These are phyloP conservation scores for Mycena citricolor DNA, from an alignment of 1,284 basidiomycete species.

Conservation along the genomic window DNA sequence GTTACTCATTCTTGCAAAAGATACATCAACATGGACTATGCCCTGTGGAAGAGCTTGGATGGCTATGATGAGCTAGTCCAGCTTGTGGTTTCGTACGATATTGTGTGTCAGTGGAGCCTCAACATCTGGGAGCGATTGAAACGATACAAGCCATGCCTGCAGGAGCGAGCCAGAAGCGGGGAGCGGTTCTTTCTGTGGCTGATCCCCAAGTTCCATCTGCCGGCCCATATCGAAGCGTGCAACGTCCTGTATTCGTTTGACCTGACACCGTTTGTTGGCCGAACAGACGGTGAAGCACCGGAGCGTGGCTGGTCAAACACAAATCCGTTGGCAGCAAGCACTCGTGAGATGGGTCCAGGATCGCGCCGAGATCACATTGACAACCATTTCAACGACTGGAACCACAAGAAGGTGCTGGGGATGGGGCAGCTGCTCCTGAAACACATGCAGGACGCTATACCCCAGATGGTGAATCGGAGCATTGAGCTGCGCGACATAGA, in stretches of 20 bases:
- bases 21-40: constrained; percentile 38
- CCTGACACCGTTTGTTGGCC: constrained; percentile 14
- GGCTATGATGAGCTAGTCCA: constrained; percentile 1
- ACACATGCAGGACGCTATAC: constrained; percentile 4
- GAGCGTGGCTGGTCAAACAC: constrained; percentile 28
- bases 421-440: constrained; percentile 21
- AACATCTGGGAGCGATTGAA: constrained; percentile 20
- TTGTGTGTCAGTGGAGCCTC: constrained; percentile 31
- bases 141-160: too few species aligned
- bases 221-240: constrained; percentile 24
- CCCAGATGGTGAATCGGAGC: neutral
- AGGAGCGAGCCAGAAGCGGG: constrained; percentile 3
- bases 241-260: constrained; percentile 26
- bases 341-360: constrained; percentile 31
- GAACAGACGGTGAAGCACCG: constrained; percentile 29
- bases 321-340: constrained; percentile 25
- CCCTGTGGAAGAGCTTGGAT: constrained; percentile 25
- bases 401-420: constrained; percentile 24
- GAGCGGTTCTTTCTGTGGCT: too few species aligned
- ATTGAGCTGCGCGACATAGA: constrained; percentile 2
- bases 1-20: constrained; percentile 24
- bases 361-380: constrained; percentile 27
- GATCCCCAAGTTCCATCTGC: constrained; percentile 25
- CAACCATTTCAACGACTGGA: constrained; percentile 26
- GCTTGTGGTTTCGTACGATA: constrained; percentile 33